These are phyloP conservation scores for Colletotrichum lentis DNA, from an alignment of 2,329 filamentous ascomycete species.

Conservation along the genomic window DNA sequence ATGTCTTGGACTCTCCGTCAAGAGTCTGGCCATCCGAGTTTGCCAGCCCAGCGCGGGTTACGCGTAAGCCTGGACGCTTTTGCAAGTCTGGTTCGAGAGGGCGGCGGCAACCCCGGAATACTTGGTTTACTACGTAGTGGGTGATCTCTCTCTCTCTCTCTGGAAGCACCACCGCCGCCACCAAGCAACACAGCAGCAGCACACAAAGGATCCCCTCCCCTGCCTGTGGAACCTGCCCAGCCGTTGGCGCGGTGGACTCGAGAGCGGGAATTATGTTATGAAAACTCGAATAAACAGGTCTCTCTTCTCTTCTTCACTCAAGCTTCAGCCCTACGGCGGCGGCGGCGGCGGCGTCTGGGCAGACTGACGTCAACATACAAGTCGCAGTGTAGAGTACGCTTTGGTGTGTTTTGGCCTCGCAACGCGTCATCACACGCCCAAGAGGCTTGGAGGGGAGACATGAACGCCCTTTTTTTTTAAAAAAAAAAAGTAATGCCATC, in stretches of 20 bases:
- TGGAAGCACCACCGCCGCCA: background rate
- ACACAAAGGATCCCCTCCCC: background rate
- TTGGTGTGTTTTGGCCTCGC: background rate
- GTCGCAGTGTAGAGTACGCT: no score
- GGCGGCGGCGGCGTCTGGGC: background rate
- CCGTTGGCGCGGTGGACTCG: slow-evolving; percentile 12
- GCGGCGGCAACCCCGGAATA: background rate
- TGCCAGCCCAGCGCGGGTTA: background rate
- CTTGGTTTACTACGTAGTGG: no score
- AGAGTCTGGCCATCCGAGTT: background rate
- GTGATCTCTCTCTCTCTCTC: background rate
- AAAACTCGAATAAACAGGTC: slow-evolving; percentile 22
- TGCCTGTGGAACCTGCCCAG: slow-evolving; percentile 30
- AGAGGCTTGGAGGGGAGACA: background rate
- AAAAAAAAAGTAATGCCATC: slow-evolving; percentile 19
- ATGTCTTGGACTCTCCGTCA: background rate
- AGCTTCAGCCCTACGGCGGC: slow-evolving; percentile 25
- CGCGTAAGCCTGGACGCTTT: slow-evolving; percentile 2
- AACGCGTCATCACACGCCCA: slow-evolving; percentile 17
- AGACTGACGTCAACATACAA: slow-evolving; percentile 30
- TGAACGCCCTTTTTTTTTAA: background rate
- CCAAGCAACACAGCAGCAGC: background rate
- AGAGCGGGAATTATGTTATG: slow-evolving; percentile 36
- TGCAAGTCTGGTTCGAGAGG: background rate
- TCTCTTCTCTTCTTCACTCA: no score